These are phyloP conservation scores for Cordyceps fumosorosea DNA, from an alignment of 2,329 filamentous ascomycete genomes.

Conservation along the genomic window DNA sequence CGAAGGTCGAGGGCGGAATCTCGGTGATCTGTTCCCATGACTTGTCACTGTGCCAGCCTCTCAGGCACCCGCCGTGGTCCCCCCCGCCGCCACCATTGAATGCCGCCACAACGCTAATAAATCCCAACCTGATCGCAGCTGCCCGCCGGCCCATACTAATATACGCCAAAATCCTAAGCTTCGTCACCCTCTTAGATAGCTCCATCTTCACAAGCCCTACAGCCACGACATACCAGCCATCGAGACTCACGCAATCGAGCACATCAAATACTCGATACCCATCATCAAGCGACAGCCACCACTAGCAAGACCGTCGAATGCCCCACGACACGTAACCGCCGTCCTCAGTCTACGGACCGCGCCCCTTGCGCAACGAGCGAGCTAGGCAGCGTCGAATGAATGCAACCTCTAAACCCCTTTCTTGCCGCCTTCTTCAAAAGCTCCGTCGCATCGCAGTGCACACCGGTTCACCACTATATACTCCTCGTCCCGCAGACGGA, in stretches of 20 bases:
- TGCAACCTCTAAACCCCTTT: slow-evolving; percentile 99
- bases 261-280: neutral
- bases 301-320: neutral
- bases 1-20: neutral
- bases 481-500: slow-evolving; percentile 92
- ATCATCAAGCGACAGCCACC: neutral
- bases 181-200: neutral
- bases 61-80: neutral
- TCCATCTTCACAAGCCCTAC: neutral
- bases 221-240: neutral
- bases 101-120: neutral
- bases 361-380: slow-evolving; percentile 1
- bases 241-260: neutral
- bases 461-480: slow-evolving; percentile 84
- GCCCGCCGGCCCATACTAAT: neutral
- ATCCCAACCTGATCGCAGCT: neutral
- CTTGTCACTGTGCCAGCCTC: neutral
- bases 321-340: neutral
- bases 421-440: slow-evolving; percentile 98
- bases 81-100: neutral
- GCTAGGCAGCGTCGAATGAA: slow-evolving; percentile 37
- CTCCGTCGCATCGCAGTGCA: slow-evolving; percentile 84
- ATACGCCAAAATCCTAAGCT: neutral
- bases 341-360: neutral
- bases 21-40: neutral